Evolutionary conservation across 2,329 filamentous ascomycete genomes (phyloP), one percentile per base, ranked within the genome.

Genomic region (Ophiostoma pallidulum): DNA sequence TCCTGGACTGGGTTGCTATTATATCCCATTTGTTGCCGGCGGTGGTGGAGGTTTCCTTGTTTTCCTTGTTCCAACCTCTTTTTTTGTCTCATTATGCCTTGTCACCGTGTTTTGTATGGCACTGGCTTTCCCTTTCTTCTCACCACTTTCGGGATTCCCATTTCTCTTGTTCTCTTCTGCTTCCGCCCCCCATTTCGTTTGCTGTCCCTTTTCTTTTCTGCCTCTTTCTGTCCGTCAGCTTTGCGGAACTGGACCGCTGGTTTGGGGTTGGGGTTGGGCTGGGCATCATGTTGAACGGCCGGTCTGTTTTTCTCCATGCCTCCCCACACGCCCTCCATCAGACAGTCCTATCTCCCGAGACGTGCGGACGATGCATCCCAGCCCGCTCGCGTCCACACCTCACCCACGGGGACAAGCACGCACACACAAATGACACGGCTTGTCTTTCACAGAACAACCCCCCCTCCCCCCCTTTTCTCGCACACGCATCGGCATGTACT

Each of bases 271-370:
- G 35, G 20, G 14, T 41, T 22, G 13, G 18, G 9, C n/a, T 35
- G 29, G 35, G 20, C 37, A 35, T 41, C 26, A 36, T 41, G 28
- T 35, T 38, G 41, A 45, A 40, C 47, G 47, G 47, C 41, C 40
- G 47, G 41, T 16, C 41, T 45, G 36, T 41, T 49, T 36, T 40
- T 42, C 31, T 47, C 19, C 1, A 42, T 22, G 16, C n/a, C 22
- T 28, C 24, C 24, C 5, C 24, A 28, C 24, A 28, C 5, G 24
- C 10, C 24, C 10, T 28, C 10, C 24, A 6, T 10, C 24, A 10
- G 24, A 28, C 10, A 5, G 24, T 6, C n/a, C 24, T 28, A 10
- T 28, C 24, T 28, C 37, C n/a, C 37, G 24, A 13, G 12, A 14
- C 7, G 6, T 39, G 18, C 12, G 6, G 8, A 14, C 19, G 18